phyloP scores from a whole-genome alignment of 1,139 yeast genomes.

The Petasospora rhodanensis region DNA sequence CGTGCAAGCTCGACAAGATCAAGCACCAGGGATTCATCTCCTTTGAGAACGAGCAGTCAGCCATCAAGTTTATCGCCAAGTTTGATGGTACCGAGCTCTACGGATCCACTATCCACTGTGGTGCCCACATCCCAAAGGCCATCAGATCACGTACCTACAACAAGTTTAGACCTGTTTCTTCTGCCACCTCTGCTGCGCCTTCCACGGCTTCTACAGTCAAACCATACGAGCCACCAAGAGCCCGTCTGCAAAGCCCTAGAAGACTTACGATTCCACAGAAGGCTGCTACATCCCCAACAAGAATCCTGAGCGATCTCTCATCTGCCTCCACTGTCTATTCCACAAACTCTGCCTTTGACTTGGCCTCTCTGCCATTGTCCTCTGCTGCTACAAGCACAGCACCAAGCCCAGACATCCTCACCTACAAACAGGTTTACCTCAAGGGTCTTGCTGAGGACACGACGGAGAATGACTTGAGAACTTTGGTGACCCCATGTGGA shows the following conservation, averaged over 20 bases:
- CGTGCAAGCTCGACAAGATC: constrained; percentile 40
- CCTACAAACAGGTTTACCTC: constrained; percentile 37
- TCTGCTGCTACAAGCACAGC: no score
- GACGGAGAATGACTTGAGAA: constrained; percentile 32
- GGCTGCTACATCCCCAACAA: neutral
- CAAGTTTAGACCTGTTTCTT: constrained; percentile 23
- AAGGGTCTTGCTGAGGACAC: constrained; percentile 39
- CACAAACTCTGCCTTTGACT: no score
- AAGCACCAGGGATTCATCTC: constrained; percentile 43
- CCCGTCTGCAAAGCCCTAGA: no score
- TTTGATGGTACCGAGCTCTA: constrained; percentile 30
- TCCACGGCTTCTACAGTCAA: constrained; percentile 18
- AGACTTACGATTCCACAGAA: no score
- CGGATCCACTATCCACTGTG: constrained; percentile 34
- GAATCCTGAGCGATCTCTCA: neutral
- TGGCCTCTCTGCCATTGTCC: neutral
- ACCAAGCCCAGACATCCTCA: no score
- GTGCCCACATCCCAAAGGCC: constrained; percentile 40
- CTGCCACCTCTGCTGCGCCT: neutral
- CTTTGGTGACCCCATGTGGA: constrained; percentile 37
- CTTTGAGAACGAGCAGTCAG: constrained; percentile 36
- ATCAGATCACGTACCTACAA: no score
- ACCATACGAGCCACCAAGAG: no score
- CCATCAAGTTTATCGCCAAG: constrained; percentile 35
- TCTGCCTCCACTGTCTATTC: neutral